Percentiles rank a stretch among this genome's conserved stretches.
Conservation (phyloP, 768 basidiomycete genomes). For the Brasilioporus rufonigricans region DNA sequence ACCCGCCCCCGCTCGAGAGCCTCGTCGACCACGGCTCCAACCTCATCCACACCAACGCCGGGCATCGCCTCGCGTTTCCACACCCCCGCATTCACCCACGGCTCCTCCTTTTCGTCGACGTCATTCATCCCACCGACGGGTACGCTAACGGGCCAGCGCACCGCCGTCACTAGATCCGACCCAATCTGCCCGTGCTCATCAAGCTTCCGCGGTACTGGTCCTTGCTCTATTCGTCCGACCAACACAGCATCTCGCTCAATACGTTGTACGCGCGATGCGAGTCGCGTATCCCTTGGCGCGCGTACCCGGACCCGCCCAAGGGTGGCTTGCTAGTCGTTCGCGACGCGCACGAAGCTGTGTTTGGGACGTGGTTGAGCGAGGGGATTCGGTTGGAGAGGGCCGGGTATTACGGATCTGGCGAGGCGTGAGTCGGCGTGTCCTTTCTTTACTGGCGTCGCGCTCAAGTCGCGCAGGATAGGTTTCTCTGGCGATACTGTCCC, state of each 20-base stretch:
- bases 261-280: constrained; percentile 78
- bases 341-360: constrained; percentile 61
- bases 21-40: neutral
- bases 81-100: constrained; percentile 36
- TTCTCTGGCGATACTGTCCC: constrained; percentile 67
- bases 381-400: constrained; percentile 49
- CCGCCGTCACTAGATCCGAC: constrained; percentile 51
- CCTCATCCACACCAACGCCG: constrained; percentile 16
- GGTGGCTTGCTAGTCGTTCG: constrained; percentile 62
- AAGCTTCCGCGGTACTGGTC: constrained; percentile 73
- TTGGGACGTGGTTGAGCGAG: constrained; percentile 85
- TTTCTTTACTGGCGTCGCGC: too few species aligned
- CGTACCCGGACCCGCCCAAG: constrained; percentile 21
- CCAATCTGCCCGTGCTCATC: constrained; percentile 68
- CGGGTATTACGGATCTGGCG: too few species aligned
- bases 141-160: constrained; percentile 67
- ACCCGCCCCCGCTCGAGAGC: constrained; percentile 13
- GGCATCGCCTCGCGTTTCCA: constrained; percentile 12
- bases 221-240: constrained; percentile 87
- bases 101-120: constrained; percentile 50
- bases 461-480: too few species aligned
- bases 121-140: constrained; percentile 51
- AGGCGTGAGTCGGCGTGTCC: too few species aligned
- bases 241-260: constrained; percentile 89
- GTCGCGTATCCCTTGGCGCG: constrained; percentile 26